Evolutionary conservation across 768 basidiomycete species (phyloP).

Genomic region (Auriscalpium orientale): DNA sequence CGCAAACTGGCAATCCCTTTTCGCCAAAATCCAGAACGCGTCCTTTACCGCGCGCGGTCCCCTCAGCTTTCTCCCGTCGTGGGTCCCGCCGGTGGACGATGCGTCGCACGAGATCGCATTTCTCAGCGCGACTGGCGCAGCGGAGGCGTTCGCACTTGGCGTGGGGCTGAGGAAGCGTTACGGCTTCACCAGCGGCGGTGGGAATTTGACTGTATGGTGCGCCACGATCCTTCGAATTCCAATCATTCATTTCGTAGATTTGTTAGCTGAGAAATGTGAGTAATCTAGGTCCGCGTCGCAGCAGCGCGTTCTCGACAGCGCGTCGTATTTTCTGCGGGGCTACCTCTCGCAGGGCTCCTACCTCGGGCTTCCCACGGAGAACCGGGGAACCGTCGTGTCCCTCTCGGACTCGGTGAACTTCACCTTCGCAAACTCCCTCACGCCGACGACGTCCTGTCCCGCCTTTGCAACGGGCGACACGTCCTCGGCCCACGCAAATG

Average conservation of each 20-base stretch:
- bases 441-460: constrained; percentile 34
- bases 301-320: constrained; percentile 36
- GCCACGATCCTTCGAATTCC: neutral
- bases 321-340: constrained; percentile 31
- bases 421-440: constrained; percentile 37
- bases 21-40: constrained; percentile 33
- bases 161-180: constrained; percentile 33
- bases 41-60: constrained; percentile 32
- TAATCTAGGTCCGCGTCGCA: constrained; percentile 32
- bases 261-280: too few species aligned
- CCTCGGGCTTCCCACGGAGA: constrained; percentile 19
- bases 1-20: constrained; percentile 31
- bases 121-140: constrained; percentile 31
- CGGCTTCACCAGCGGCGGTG: constrained; percentile 31
- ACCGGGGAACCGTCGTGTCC: constrained; percentile 29
- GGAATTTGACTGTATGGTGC: constrained; percentile 36
- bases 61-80: constrained; percentile 33
- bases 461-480: constrained; percentile 26
- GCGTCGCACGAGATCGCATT: constrained; percentile 31
- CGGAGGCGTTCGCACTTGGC: constrained; percentile 34
- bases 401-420: constrained; percentile 35
- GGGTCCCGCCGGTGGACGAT: constrained; percentile 35
- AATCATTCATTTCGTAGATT: neutral
- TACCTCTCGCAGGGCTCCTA: constrained; percentile 38
- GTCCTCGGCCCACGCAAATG: constrained; percentile 15